Base-by-base conservation (phyloP, 768 basidiomycete species). In the Inosperma sp. region DNA sequence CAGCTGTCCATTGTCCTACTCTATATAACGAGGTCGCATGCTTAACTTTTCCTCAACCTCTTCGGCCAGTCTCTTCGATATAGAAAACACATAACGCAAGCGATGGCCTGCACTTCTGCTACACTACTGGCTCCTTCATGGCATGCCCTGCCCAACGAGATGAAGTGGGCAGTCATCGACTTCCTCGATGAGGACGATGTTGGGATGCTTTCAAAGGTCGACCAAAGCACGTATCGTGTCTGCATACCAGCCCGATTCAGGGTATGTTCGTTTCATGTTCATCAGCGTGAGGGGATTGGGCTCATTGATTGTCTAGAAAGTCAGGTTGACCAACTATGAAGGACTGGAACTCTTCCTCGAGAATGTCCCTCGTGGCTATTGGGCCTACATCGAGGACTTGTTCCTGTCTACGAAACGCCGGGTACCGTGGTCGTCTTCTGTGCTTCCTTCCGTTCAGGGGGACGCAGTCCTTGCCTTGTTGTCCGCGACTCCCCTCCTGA, bases 71-170 rank as follows among this genome's bases (percentile, higher is more conserved):
- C n/a, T 42, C 4, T 17, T 10, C 25, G 3, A 12, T 17, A 43
- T 12, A 29, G 41, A 43, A 27, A 36, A 16, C n/a, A n/a, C n/a
- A n/a, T n/a, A n/a, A n/a, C n/a, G n/a, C n/a, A n/a, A n/a, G n/a
- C n/a, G n/a, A 36, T 2, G 21, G 4, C 29, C 43, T 22, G 30
- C 6, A 41, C 31, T 35, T 16, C 42, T 21, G 31, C 51, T n/a
- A 56, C 44, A 51, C 59, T 61, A 55, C 41, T 58, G 44, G 48
- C 54, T 51, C 48, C 55, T 51, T 59, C 68, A 57, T 87, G 86
- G 86, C 59, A 72, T 53, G 43, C 64, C 19, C 81, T 88, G 56
- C 86, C 86, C 37, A 69, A 71, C 0, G 86, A 88, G 56, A 80
- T 88, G 64, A 81, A 80, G 66, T 72, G 83, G 57, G 68, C 76